Conservation (phyloP, 805 yeast species). For the Blastobotrys americana region DNA sequence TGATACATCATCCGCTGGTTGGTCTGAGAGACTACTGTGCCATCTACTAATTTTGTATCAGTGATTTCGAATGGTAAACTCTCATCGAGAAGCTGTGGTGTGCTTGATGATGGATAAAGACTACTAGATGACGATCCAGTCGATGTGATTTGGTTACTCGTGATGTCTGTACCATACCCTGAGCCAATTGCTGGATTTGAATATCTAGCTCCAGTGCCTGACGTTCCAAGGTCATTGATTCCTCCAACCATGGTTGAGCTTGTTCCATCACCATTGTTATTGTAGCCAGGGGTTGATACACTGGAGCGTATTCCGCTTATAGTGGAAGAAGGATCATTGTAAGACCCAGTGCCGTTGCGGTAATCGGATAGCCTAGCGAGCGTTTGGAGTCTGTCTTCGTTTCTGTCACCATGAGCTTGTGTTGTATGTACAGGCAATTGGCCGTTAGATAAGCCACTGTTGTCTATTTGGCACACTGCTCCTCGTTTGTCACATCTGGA, state of each 20-base stretch:
- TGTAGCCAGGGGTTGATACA: background rate
- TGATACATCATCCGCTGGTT: background rate
- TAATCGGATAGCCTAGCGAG: background rate
- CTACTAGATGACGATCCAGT: background rate
- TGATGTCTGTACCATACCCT: background rate
- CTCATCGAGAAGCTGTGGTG: background rate
- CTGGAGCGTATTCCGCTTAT: background rate
- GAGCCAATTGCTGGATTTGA: background rate
- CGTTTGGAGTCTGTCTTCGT: background rate
- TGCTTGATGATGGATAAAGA: background rate
- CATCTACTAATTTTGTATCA: background rate
- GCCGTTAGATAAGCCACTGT: background rate
- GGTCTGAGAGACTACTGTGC: background rate
- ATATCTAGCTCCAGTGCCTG: background rate
- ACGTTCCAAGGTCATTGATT: no score
- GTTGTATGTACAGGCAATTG: background rate
- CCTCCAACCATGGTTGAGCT: no score
- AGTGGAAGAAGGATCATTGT: no score
- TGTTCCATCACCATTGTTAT: no score
- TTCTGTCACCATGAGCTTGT: background rate
- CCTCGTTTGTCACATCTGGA: background rate
- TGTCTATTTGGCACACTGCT: background rate
- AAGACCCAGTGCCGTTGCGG: background rate
- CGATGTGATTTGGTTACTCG: background rate
- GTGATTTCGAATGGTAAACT: background rate